Conservation (phyloP, 768 basidiomycete species). For the Sutorius australiensis region DNA sequence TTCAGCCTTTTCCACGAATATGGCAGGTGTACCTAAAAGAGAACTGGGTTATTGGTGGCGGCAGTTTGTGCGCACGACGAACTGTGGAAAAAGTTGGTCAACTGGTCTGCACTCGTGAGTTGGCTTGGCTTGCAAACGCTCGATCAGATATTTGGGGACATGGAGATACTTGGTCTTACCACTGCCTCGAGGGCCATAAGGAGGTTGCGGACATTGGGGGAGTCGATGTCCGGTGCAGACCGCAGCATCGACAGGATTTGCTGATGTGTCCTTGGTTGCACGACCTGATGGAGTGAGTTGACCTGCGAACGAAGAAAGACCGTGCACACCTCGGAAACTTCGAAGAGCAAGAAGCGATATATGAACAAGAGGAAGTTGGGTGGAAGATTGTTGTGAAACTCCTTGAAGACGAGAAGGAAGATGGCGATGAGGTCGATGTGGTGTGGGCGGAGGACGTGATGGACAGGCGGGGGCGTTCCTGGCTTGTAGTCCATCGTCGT, state of each 20-base stretch:
- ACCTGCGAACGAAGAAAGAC: neutral
- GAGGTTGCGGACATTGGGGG: constrained; percentile 40
- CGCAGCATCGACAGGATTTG: constrained; percentile 46
- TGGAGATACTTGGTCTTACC: constrained; percentile 21
- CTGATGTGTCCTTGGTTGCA: constrained; percentile 53
- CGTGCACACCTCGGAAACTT: constrained; percentile 60
- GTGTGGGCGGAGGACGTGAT: constrained; percentile 71
- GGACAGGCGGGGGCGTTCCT: constrained; percentile 55
- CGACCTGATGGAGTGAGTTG: constrained; percentile 45
- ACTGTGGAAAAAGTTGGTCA: constrained; percentile 58
- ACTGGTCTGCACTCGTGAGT: constrained; percentile 51
- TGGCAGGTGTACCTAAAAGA: constrained; percentile 45
- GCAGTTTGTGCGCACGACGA: constrained; percentile 9
- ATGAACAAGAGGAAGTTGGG: constrained; percentile 57
- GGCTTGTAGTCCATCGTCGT: constrained; percentile 27
- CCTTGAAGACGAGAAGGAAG: constrained; percentile 60
- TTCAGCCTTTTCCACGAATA: constrained; percentile 58
- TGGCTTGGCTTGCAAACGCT: constrained; percentile 40
- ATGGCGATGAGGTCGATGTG: constrained; percentile 68
- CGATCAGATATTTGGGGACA: constrained; percentile 21
- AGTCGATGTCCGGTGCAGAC: constrained; percentile 43
- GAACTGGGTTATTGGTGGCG: neutral
- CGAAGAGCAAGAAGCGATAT: constrained; percentile 62
- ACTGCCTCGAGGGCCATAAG: constrained; percentile 43
- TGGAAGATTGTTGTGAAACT: constrained; percentile 52